Percentiles rank a stretch among this genome's conserved stretches.
Conservation (phyloP, 257 asterid species). For the Jasminum sambac region DNA sequence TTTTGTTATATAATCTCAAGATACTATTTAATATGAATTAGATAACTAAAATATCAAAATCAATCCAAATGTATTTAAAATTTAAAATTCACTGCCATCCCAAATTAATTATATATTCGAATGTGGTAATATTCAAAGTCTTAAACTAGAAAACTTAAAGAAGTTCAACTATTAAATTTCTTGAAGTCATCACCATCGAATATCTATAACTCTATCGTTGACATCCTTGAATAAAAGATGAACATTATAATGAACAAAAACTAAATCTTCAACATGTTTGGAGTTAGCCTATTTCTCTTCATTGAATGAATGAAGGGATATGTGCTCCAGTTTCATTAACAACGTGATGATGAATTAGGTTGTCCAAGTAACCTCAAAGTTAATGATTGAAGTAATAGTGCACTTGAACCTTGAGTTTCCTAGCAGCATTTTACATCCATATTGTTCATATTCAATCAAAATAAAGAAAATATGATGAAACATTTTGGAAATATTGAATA, state of each 20-base stretch:
- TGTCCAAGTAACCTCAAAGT: not conserved
- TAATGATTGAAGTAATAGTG: not conserved
- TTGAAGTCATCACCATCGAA: not conserved
- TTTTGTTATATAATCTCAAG: too few relatives aligned
- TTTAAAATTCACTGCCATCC: too few relatives aligned
- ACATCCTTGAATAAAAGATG: not conserved
- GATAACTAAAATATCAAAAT: too few relatives aligned
- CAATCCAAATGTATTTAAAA: too few relatives aligned
- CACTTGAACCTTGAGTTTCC: not conserved
- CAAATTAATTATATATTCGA: too few relatives aligned
- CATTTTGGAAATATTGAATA: not conserved
- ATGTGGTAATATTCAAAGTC: too few relatives aligned
- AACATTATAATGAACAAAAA: not conserved
- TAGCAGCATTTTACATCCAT: not conserved
- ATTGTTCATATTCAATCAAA: not conserved
- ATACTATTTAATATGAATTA: too few relatives aligned
- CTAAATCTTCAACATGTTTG: not conserved
- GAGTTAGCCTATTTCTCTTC: not conserved
- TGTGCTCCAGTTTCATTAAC: not conserved
- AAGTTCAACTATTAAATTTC: too few relatives aligned
- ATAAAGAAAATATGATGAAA: not conserved
- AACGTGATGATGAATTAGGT: not conserved
- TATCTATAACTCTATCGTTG: not conserved
- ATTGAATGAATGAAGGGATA: not conserved
- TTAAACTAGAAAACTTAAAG: too few relatives aligned